These are phyloP conservation scores for Penicillium alfredii DNA, from an alignment of 495 filamentous ascomycete species.

Conservation along the genomic window DNA sequence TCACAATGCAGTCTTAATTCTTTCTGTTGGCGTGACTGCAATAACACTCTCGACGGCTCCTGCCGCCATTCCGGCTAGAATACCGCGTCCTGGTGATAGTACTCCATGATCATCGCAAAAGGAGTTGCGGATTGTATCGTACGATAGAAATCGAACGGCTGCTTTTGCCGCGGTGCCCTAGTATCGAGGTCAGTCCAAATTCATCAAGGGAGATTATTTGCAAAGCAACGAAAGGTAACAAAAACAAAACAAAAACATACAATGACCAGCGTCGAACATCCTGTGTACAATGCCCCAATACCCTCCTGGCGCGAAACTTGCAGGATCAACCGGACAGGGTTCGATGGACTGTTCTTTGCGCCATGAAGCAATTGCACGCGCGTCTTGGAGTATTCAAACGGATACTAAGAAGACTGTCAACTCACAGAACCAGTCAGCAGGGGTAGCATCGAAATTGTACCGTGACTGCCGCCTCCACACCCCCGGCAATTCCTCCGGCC, in stretches of 20 bases:
- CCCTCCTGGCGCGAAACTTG: constrained; percentile 50
- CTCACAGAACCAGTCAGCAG: constrained; percentile 1
- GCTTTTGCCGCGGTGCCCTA: constrained; percentile 58
- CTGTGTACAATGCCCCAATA: constrained; percentile 54
- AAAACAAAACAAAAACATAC: constrained; percentile 10
- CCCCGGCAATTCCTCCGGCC: constrained; percentile 51
- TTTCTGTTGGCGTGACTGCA: constrained; percentile 60
- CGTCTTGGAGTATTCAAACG: constrained; percentile 66
- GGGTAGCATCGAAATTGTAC: constrained; percentile 21
- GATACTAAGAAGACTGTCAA: constrained; percentile 38
- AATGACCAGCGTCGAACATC: constrained; percentile 55
- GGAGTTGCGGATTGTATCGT: constrained; percentile 57
- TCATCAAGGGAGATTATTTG: too few relatives aligned
- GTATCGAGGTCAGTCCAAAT: too few relatives aligned
- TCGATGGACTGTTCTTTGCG: constrained; percentile 35
- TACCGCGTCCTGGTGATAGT: constrained; percentile 48
- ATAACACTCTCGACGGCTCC: constrained; percentile 53
- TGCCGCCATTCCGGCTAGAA: constrained; percentile 56
- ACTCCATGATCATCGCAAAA: constrained; percentile 54
- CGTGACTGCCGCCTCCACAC: constrained; percentile 48
- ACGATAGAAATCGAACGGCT: constrained; percentile 58
- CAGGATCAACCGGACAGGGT: constrained; percentile 49
- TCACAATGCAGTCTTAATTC: constrained; percentile 61
- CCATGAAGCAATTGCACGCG: constrained; percentile 51
- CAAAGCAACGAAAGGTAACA: too few relatives aligned